Conservation (phyloP, 345 rosid species). For the Brassica cretica region DNA sequence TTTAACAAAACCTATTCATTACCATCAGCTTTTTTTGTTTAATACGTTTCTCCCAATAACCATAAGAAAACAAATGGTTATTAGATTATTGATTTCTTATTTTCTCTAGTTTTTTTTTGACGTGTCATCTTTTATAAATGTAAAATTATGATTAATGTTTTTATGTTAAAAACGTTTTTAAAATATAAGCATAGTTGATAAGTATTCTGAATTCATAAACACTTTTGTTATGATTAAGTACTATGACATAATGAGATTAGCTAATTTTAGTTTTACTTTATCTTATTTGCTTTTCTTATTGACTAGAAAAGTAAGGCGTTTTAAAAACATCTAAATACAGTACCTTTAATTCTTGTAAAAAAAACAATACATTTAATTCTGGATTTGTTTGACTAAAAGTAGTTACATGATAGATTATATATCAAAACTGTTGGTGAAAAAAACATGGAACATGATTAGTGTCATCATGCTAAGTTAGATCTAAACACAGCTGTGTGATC, state of each 20-base stretch:
- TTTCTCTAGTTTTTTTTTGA: neutral
- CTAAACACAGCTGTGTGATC: neutral
- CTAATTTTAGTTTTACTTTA: conserved; percentile 5
- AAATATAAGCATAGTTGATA: neutral
- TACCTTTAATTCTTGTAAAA: neutral
- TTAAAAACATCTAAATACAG: neutral
- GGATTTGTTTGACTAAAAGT: conserved; percentile 1
- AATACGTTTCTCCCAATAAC: neutral
- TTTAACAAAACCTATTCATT: conserved; percentile 7
- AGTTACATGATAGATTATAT: neutral
- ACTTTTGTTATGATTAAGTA: neutral
- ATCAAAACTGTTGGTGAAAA: neutral
- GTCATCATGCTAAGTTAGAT: neutral
- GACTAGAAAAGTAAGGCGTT: neutral
- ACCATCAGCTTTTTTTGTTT: neutral
- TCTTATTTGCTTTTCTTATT: neutral
- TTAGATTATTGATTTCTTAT: neutral
- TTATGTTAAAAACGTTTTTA: neutral
- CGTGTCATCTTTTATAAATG: neutral
- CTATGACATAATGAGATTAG: neutral
- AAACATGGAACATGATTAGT: neutral
- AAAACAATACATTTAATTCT: conserved; percentile 19
- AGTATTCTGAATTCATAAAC: neutral
- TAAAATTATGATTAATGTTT: neutral
- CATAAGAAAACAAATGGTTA: neutral